Evolutionary conservation across 805 yeast genomes (phyloP).

Genomic region (Phaffomyces thermotolerans): DNA sequence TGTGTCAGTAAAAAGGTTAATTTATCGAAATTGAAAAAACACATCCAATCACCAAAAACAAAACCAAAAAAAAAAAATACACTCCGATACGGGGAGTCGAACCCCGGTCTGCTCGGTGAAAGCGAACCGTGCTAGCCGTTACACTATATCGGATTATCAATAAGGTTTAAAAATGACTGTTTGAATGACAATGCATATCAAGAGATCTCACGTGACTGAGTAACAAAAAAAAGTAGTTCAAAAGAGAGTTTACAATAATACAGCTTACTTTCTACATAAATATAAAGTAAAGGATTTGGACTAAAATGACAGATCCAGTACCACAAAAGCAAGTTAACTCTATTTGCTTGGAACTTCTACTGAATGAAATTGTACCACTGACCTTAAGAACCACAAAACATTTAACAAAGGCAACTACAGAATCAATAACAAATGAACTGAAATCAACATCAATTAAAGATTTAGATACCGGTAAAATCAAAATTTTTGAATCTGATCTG

Average conservation of each 20-base stretch:
- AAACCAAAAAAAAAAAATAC: constrained; percentile 16
- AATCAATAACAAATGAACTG: constrained; percentile 5
- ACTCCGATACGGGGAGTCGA: constrained; percentile 84
- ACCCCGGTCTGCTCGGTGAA: constrained; percentile 83
- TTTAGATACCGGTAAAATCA: constrained; percentile 34
- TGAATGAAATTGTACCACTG: constrained; percentile 73
- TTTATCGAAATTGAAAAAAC: no score
- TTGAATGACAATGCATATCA: not conserved
- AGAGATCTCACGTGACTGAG: not conserved
- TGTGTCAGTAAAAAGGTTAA: no score
- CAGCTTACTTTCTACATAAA: no score
- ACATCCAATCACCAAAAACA: not conserved
- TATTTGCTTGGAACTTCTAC: constrained; percentile 50
- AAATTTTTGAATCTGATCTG: constrained; percentile 29
- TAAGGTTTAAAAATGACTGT: not conserved
- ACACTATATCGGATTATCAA: constrained; percentile 69
- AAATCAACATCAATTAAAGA: constrained; percentile 13
- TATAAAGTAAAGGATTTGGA: not conserved
- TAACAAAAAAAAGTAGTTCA: no score
- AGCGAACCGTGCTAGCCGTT: constrained; percentile 82
- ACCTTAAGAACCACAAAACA: constrained; percentile 55
- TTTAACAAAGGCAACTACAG: constrained; percentile 2
- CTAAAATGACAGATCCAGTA: not conserved
- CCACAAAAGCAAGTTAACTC: constrained; percentile 36
- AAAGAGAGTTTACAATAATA: no score